Conservation (phyloP, 768 basidiomycete species). For the Pulveroboletus sp. region DNA sequence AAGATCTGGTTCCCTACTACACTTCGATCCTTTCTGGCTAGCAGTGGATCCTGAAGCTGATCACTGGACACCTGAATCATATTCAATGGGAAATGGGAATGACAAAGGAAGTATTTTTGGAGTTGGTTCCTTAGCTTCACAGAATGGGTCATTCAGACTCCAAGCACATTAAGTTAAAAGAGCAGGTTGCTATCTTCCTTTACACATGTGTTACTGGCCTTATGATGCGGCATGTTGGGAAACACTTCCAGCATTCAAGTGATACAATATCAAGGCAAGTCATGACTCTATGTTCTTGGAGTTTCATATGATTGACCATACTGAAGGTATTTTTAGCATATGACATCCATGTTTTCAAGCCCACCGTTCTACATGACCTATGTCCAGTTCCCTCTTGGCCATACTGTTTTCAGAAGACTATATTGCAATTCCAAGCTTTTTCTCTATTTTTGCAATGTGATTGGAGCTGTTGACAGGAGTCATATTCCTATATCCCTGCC, state of each 20-base stretch:
- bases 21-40: constrained; percentile 22
- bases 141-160: neutral
- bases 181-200: neutral
- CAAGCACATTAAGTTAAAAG: neutral
- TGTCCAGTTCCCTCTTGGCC: neutral
- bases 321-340: neutral
- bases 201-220: neutral
- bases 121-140: neutral
- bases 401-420: neutral
- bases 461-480: neutral
- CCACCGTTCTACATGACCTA: neutral
- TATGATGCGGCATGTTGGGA: neutral
- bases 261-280: neutral
- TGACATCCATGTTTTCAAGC: neutral
- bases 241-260: neutral
- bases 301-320: neutral
- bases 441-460: neutral
- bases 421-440: neutral
- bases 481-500: neutral
- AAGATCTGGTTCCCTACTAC: no score
- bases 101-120: constrained; percentile 18
- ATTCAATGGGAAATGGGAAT: constrained; percentile 24
- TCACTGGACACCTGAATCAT: constrained; percentile 17
- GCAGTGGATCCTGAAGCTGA: constrained; percentile 21
- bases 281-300: neutral